These are phyloP conservation scores for Guadua angustifolia DNA, from an alignment of 176 grass and related monocot species.

Conservation along the genomic window DNA sequence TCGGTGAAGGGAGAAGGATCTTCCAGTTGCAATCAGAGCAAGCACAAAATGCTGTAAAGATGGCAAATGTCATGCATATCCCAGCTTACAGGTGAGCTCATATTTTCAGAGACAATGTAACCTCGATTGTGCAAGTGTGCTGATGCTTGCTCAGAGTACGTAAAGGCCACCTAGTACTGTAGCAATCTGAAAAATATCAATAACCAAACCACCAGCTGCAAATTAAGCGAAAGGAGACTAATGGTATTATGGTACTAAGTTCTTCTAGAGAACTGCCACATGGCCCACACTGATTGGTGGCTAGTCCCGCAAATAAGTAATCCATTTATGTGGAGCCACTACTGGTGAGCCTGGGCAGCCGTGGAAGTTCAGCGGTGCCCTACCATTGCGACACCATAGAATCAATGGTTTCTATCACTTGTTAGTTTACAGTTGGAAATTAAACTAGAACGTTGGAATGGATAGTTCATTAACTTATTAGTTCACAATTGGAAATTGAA, in stretches of 20 bases:
- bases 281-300: neutral
- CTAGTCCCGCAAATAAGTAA: neutral
- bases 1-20: conserved; percentile 58
- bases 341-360: no score
- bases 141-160: neutral
- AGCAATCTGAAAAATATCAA: neutral
- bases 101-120: neutral
- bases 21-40: conserved; percentile 62
- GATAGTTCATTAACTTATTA: no score
- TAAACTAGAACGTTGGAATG: no score
- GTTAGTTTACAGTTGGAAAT: no score
- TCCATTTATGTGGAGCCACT: no score
- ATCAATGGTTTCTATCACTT: no score
- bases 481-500: no score
- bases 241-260: no score
- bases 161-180: neutral
- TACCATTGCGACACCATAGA: no score
- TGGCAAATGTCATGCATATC: conserved; percentile 25
- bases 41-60: conserved; percentile 27
- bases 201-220: neutral
- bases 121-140: neutral
- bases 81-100: conserved; percentile 43
- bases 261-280: neutral
- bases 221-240: no score
- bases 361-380: no score